A percentile compares a stretch with the other conserved stretches of the same genome.
These are phyloP conservation scores for Rhododendron henanense DNA, from an alignment of 148 eudicot species.

Conservation along the genomic window DNA sequence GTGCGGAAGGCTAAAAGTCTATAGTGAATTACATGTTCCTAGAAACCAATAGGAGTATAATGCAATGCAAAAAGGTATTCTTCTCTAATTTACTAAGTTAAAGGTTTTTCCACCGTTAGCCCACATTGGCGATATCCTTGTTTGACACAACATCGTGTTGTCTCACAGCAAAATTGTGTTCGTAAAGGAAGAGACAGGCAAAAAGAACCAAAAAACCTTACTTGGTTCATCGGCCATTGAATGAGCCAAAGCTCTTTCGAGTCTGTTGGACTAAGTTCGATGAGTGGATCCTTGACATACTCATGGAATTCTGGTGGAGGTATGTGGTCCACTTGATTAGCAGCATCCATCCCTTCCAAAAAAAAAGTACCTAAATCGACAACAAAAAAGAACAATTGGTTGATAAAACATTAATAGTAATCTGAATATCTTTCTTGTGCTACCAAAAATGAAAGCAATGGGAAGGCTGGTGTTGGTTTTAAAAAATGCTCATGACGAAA, in stretches of 20 bases:
- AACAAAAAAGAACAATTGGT: neutral
- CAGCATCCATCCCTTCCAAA: slow-evolving; percentile 15
- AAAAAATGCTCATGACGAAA: neutral
- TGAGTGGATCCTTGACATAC: slow-evolving; percentile 43
- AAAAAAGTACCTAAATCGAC: neutral
- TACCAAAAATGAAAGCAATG: neutral
- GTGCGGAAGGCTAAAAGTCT: neutral
- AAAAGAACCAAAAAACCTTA: slow-evolving; percentile 16
- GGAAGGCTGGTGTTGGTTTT: neutral
- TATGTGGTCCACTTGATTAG: slow-evolving; percentile 21
- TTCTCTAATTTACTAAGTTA: neutral
- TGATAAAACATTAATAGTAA: no score
- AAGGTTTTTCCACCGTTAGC: neutral
- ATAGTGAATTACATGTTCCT: neutral
- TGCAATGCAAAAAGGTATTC: neutral
- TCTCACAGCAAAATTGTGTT: neutral
- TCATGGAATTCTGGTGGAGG: slow-evolving; percentile 47
- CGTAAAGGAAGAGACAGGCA: neutral
- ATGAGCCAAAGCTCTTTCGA: slow-evolving; percentile 76
- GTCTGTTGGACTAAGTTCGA: slow-evolving; percentile 43
- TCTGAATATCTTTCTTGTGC: neutral
- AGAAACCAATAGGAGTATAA: neutral
- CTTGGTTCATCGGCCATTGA: slow-evolving; percentile 65
- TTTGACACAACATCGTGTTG: neutral
- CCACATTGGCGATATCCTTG: neutral